Evolutionary conservation across 306 rosid genomes (phyloP), one percentile per base, ranked within the genome.

Genomic region (Quercus bicolor): DNA sequence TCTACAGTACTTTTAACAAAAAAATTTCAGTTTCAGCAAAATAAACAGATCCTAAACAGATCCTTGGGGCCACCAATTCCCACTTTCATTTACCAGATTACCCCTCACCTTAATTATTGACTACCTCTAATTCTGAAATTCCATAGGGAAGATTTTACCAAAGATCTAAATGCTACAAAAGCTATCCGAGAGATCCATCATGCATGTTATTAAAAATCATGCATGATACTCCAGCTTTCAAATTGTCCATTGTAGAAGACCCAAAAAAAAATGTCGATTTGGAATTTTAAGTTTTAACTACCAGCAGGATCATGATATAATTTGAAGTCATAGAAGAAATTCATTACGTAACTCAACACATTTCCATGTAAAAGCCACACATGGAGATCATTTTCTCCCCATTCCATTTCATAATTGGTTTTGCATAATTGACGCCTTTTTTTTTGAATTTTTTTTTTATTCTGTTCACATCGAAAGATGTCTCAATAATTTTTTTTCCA

Each of bases 21-120:
- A 33, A 5, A 1, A 0, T 33, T 33, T 33, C 1, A 1, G 0
- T 33, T 33, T 33, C 6, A 33, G 0, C 1, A 33, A 33, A 33
- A 33, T 5, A 31, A 33, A 0, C 0, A 0, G 1, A 33, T 33
- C 6, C 1, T 1, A 5, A 33, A 33, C 0, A 33, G 37, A 5
- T 1, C 6, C 37, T 33, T 8, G 8, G 3, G 45, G 45, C 45
- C 9, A 40, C 45, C 11, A 0, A 40, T 40, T 40, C 3, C 3
- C 45, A 40, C 45, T 40, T 7, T 2, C 45, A 40, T 40, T 40
- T 37, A 37, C 45, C 11, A 37, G 1, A 37, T 7, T 37, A 37
- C 45, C 3, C 3, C 45, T 37, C 45, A 37, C 11, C 45, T 37
- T 7, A 37, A 34, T 34, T 33, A 37, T 37, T 37, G 45, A 37